Evolutionary conservation across 371 early-diverging fungal species (phyloP), one percentile per base, ranked within the genome.

Genomic region (Actinomortierella ambigua): DNA sequence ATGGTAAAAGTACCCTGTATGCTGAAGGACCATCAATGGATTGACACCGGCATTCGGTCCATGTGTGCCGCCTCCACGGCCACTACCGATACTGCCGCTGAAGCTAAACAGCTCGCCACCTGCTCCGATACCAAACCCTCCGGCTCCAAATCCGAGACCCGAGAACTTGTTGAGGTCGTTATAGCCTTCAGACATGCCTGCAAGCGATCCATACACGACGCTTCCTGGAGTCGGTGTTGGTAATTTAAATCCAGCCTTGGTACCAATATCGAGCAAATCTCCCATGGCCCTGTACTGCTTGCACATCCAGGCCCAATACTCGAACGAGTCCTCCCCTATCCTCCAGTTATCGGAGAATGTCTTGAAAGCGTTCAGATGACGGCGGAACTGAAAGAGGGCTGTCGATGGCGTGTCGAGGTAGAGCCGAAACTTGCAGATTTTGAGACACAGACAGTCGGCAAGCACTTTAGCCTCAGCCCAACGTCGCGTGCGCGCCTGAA

Each of bases 1-100:
- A 53, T 90, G 86, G 60, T 91, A 95, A 65, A 93, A 93, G 61
- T 83, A 93, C 8, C 95, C 95, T 43, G 94, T 88, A 77, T 93
- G 94, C 55, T 93, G 95, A 4, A 95, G 81, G 7, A 93, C 80
- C 15, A 84, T 71, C 27, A 81, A 80, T 1, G 89, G 89, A 59
- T 88, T 85, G 24, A 76, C 50, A 6, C 77, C 73, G 2, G 64
- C 76, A 22, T 62, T 62, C 15, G 69, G 75, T 1, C 75, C 75
- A 50, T 73, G 75, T 6, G 75, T 73, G 3, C 75, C 75, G 0
- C 75, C 75, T 23, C 75, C 75, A 24, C 75, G 67, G 6, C 75
- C 75, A n/a, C 68, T 68, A 17, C 75, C 75, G 24, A 73, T 68
- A 55, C 20, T 65, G 4, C 76, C 69, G 14, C 57, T 52, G 46